phyloP scores from a whole-genome alignment of 2,329 filamentous ascomycete species.

The Pezicula neosporulosa region DNA sequence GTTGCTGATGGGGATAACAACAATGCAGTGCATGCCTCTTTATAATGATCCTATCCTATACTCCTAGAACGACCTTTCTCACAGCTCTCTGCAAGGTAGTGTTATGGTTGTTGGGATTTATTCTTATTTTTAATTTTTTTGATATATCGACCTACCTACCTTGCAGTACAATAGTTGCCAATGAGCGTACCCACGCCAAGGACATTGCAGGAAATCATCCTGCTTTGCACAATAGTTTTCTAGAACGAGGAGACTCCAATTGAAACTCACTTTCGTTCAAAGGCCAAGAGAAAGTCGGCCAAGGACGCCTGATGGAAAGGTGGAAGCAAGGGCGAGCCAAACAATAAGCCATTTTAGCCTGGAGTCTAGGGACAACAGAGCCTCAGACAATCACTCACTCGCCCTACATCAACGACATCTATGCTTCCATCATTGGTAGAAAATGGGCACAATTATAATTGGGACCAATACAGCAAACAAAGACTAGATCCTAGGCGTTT shows the following conservation, averaged over 20 bases:
- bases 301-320: neutral
- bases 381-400: too few relatives aligned
- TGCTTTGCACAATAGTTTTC: neutral
- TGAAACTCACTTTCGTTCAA: neutral
- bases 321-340: too few relatives aligned
- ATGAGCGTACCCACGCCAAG: neutral
- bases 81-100: neutral
- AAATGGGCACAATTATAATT: too few relatives aligned
- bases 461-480: too few relatives aligned
- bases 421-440: too few relatives aligned
- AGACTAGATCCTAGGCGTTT: too few relatives aligned
- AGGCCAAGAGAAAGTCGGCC: neutral
- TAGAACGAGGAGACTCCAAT: neutral
- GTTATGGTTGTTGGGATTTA: conserved; percentile 1
- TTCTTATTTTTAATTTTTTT: too few relatives aligned
- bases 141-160: conserved; percentile 9
- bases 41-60: neutral
- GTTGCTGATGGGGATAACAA: neutral
- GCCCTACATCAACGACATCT: too few relatives aligned
- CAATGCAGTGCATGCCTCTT: conserved; percentile 1
- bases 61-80: neutral
- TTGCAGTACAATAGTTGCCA: conserved; percentile 6
- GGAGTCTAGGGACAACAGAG: too few relatives aligned
- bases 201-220: neutral
- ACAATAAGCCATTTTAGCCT: too few relatives aligned